Evolutionary conservation across 192 early-diverging fungal genomes (phyloP).

Genomic region (Nowakowskiella sp.): DNA sequence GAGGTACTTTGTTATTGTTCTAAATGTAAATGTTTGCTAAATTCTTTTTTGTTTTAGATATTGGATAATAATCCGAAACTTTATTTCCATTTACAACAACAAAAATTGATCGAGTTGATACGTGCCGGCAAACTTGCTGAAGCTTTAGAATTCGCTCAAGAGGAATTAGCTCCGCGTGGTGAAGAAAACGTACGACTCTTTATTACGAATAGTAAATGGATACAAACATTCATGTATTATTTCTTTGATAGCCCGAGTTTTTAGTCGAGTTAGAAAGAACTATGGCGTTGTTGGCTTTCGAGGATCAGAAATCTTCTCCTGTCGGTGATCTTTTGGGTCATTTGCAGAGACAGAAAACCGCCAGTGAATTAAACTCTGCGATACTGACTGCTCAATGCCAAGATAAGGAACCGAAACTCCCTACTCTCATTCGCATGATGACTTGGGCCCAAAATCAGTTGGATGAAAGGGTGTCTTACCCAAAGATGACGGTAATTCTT

Average conservation of each 20-base stretch:
- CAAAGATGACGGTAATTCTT: conserved; percentile 82
- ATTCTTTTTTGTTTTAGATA: conserved; percentile 52
- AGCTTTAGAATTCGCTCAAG: conserved; percentile 92
- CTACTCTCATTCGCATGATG: conserved; percentile 82
- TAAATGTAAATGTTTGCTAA: neutral
- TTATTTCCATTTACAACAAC: conserved; percentile 95
- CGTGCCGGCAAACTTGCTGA: conserved; percentile 67
- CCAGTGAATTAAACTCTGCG: conserved; percentile 89
- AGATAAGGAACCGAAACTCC: conserved; percentile 91
- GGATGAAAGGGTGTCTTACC: conserved; percentile 74
- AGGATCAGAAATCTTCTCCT: conserved; percentile 57
- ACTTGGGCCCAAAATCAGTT: conserved; percentile 88
- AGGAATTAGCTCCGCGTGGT: conserved; percentile 94
- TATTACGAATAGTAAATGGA: neutral
- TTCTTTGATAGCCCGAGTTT: conserved; percentile 69
- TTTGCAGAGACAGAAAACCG: conserved; percentile 83
- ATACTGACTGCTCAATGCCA: conserved; percentile 83
- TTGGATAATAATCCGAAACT: conserved; percentile 88
- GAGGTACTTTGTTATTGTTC: conserved; percentile 54
- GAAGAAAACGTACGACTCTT: conserved; percentile 71
- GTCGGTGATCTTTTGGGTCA: conserved; percentile 81
- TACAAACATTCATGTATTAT: conserved; percentile 6
- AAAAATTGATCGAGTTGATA: conserved; percentile 93
- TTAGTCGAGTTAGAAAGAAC: conserved; percentile 89
- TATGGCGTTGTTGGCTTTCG: conserved; percentile 96